Evolutionary conservation across 106 monocot species (phyloP), one percentile per base, ranked within the genome.

Genomic region (Gastrodia elata): DNA sequence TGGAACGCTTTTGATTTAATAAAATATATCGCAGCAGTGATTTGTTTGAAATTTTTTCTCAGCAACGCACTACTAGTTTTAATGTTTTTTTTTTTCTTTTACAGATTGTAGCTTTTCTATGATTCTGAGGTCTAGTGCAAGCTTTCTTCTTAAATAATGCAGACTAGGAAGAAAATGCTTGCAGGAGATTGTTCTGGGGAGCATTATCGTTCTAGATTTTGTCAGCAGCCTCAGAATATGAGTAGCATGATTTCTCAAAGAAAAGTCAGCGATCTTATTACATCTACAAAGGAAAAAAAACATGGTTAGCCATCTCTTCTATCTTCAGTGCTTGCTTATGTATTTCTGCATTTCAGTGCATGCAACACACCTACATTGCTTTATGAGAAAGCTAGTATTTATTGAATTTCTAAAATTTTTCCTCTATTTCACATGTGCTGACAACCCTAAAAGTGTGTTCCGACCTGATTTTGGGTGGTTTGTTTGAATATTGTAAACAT

Each of bases 191-290:
- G 46, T 74, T 74, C 56, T 10, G 24, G 27, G 32, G 73, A 59
- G 28, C 74, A 38, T 43, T 38, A n/a, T n/a, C 43, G 67, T 30
- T 10, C 75, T 75, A 67, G 44, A 32, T 38, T 67, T 42, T 37
- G 36, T 4, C 35, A 22, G 48, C 68, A 52, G 25, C 43, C 64
- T 6, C 68, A 11, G 28, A 76, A 76, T 27, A 37, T 68, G 48
- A 52, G 68, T 49, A 52, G 68, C 37, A 14, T 68, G 43, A 35
- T 42, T 68, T 67, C 49, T 24, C 44, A 76, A 76, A 75, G 65
- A 59, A 49, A 76, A 76, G 76, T 76, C 39, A 69, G 67, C 7
- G 76, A 76, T 10, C 49, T 76, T 32, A 76, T 76, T 46, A 48
- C 68, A 46, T 76, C 76, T 1, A 39, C 42, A 24, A 76, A 68